These are phyloP conservation scores for Barnettozyma wickerhamii DNA, from an alignment of 805 yeast species.

Conservation along the genomic window DNA sequence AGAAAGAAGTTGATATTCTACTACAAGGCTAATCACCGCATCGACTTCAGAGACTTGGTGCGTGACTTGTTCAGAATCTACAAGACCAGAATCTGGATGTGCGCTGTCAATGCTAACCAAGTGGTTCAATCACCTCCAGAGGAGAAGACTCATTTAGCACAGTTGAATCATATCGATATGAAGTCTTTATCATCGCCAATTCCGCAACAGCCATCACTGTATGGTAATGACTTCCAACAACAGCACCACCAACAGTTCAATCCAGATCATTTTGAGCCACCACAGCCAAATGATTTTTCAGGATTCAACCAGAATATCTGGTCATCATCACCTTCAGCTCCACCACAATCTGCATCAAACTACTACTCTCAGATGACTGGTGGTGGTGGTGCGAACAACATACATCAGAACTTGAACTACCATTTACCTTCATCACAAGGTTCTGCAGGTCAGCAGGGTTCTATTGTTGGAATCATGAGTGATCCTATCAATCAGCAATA, in stretches of 20 bases:
- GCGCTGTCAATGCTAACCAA: constrained; percentile 47
- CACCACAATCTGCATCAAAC: constrained; percentile 5
- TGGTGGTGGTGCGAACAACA: neutral
- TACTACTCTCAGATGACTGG: no score
- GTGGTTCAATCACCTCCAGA: constrained; percentile 4
- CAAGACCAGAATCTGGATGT: constrained; percentile 81
- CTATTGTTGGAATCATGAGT: constrained; percentile 5
- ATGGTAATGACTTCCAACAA: constrained; percentile 2
- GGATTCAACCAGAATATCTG: constrained; percentile 16
- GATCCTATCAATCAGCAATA: constrained; percentile 3
- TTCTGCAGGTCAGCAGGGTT: constrained; percentile 1
- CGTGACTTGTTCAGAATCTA: constrained; percentile 70
- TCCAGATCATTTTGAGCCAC: constrained; percentile 2
- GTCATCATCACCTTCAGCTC: constrained; percentile 6
- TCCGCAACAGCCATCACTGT: constrained; percentile 3
- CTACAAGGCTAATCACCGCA: constrained; percentile 60
- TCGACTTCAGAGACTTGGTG: constrained; percentile 72
- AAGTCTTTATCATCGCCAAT: constrained; percentile 8
- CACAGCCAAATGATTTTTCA: constrained; percentile 5
- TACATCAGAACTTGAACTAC: constrained; percentile 1
- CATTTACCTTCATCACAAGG: constrained; percentile 7
- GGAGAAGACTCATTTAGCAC: constrained; percentile 7
- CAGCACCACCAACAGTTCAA: constrained; percentile 2
- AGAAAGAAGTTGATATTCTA: constrained; percentile 72
- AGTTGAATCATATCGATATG: constrained; percentile 8